Evolutionary conservation across 805 yeast species (phyloP).

Genomic region (Candida yuanshanica): DNA sequence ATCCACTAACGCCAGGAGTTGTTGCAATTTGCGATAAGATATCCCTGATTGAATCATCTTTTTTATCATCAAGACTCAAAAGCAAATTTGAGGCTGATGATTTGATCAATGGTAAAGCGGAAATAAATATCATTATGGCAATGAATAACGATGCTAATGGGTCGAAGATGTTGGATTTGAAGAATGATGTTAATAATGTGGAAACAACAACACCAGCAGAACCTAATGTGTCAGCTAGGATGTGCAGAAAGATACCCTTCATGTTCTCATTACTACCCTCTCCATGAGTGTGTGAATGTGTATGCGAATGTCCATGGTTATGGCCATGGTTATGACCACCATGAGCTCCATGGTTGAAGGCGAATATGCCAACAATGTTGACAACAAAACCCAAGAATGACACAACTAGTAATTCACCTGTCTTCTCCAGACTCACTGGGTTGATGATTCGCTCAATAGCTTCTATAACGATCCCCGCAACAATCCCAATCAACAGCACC

Average conservation of each 20-base stretch:
- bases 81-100: conserved; percentile 74
- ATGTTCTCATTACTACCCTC: conserved; percentile 57
- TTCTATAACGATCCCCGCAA: conserved; percentile 81
- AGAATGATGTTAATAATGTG: conserved; percentile 66
- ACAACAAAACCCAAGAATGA: conserved; percentile 81
- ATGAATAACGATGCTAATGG: conserved; percentile 89
- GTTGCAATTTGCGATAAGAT: conserved; percentile 62
- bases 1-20: conserved; percentile 77
- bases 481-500: conserved; percentile 78
- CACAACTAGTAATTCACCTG: conserved; percentile 80
- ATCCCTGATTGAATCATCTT: conserved; percentile 58
- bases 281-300: conserved; percentile 25
- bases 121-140: conserved; percentile 69
- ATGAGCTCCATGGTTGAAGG: conserved; percentile 77
- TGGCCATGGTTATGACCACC: conserved; percentile 44
- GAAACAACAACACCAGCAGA: conserved; percentile 96
- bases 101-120: conserved; percentile 78
- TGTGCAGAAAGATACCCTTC: conserved; percentile 92
- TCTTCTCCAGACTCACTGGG: conserved; percentile 73
- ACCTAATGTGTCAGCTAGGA: conserved; percentile 92
- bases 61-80: conserved; percentile 50
- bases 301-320: conserved; percentile 29
- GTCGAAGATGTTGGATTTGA: conserved; percentile 72
- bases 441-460: conserved; percentile 74
- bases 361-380: conserved; percentile 87